A percentile compares a stretch with the other conserved stretches of the same genome.
Evolutionary conservation across 148 eudicot genomes (phyloP).

Genomic region (Rhododendron kiyosumense): DNA sequence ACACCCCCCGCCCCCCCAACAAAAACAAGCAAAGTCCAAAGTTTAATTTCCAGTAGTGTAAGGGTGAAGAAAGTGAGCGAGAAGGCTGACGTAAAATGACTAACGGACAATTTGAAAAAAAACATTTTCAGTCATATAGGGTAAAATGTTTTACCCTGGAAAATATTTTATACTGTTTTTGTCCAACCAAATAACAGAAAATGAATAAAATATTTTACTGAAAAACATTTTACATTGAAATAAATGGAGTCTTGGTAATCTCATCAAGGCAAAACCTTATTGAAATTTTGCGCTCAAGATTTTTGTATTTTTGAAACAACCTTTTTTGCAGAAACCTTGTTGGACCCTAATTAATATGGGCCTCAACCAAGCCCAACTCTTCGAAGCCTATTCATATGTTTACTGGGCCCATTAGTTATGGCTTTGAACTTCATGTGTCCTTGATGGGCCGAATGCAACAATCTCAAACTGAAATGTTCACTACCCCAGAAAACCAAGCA

Average conservation of each 20-base stretch:
- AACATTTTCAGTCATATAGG: no score
- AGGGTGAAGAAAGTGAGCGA: no score
- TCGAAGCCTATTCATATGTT: not conserved
- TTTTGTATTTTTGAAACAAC: not conserved
- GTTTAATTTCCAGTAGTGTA: no score
- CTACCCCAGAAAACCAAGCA: not conserved
- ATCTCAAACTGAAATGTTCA: not conserved
- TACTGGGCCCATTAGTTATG: not conserved
- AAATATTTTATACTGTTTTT: no score
- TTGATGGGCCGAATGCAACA: not conserved
- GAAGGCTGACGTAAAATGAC: no score
- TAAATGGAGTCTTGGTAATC: no score
- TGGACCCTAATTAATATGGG: not conserved
- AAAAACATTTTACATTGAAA: no score
- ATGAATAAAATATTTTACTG: no score
- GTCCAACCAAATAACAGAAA: no score
- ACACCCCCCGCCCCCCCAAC: no score
- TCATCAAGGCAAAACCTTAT: not conserved
- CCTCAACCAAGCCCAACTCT: not conserved
- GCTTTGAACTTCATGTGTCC: not conserved
- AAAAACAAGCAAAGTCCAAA: not conserved
- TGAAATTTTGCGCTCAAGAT: not conserved
- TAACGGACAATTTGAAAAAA: no score
- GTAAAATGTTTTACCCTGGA: no score
- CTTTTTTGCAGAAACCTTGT: not conserved